Conservation (phyloP, 2,329 filamentous ascomycete genomes). For the Diaporthe ampelina region DNA sequence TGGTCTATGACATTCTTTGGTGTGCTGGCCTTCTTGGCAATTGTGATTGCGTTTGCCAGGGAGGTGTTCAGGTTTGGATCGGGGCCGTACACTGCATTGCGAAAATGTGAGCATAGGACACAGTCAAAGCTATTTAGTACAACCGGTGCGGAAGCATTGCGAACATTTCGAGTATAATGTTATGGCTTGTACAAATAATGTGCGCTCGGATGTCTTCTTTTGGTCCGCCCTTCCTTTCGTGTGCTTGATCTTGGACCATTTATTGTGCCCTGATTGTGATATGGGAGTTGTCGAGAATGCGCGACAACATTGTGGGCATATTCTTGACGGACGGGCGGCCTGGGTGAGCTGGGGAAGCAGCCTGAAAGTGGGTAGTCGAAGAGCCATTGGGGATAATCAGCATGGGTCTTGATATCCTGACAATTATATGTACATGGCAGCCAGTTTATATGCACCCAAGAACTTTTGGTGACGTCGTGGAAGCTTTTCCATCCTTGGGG, state of each 20-base stretch:
- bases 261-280: constrained; percentile 80
- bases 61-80: constrained; percentile 82
- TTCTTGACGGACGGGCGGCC: not conserved
- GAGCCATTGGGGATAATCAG: constrained; percentile 33
- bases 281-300: constrained; percentile 61
- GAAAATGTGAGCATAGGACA: constrained; percentile 34
- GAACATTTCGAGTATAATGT: constrained; percentile 80
- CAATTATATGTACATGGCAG: not conserved
- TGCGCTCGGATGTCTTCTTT: constrained; percentile 81
- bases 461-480: constrained; percentile 6
- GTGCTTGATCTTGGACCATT: constrained; percentile 97
- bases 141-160: constrained; percentile 44
- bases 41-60: constrained; percentile 78
- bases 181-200: constrained; percentile 78
- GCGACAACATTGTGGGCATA: constrained; percentile 65
- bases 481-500: constrained; percentile 5
- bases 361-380: constrained; percentile 10
- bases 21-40: constrained; percentile 87
- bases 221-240: constrained; percentile 91
- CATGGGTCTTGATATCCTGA: too few species aligned
- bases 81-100: constrained; percentile 76
- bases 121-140: not conserved
- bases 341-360: constrained; percentile 33
- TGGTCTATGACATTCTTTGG: constrained; percentile 88
- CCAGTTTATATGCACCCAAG: not conserved